These are phyloP conservation scores for Aspergillus awamori DNA, from an alignment of 2,329 filamentous ascomycete species.

Conservation along the genomic window DNA sequence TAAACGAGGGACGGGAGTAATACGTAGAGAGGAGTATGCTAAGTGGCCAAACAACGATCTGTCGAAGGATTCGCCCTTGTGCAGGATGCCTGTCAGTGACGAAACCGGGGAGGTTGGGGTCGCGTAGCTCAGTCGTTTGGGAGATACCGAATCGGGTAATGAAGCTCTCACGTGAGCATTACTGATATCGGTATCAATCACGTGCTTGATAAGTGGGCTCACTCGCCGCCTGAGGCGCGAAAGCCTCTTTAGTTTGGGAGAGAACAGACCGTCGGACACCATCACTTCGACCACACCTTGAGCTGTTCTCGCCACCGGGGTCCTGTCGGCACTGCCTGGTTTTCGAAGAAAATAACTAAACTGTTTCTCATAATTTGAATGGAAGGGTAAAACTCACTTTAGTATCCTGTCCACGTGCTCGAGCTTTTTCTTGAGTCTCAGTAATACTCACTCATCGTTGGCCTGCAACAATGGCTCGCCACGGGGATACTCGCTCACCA, in stretches of 20 bases:
- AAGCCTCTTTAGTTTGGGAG: neutral
- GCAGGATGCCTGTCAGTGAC: constrained; percentile 24
- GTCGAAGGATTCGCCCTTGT: neutral
- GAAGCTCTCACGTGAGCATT: constrained; percentile 19
- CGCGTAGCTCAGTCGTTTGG: constrained; percentile 27
- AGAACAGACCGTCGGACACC: neutral
- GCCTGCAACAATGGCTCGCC: constrained; percentile 62
- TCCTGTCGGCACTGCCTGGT: constrained; percentile 3
- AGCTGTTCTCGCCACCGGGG: constrained; percentile 8
- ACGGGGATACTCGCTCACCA: constrained; percentile 77
- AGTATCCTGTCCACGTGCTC: constrained; percentile 24
- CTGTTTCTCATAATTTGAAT: constrained; percentile 16
- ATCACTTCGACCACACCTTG: neutral
- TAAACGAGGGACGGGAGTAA: neutral
- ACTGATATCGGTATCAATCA: constrained; percentile 2
- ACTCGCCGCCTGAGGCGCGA: neutral
- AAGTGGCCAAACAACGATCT: neutral
- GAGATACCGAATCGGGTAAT: constrained; percentile 29
- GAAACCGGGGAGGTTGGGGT: constrained; percentile 35
- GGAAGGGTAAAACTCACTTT: constrained; percentile 29
- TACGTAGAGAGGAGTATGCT: neutral
- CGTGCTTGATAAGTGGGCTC: constrained; percentile 13
- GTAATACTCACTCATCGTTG: constrained; percentile 56
- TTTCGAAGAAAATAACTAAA: constrained; percentile 1
- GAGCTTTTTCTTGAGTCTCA: constrained; percentile 37